A percentile compares a stretch with the other conserved stretches of the same genome.
Conservation (phyloP, 352 stramenopile genomes). For the Achlya hypogyna region DNA sequence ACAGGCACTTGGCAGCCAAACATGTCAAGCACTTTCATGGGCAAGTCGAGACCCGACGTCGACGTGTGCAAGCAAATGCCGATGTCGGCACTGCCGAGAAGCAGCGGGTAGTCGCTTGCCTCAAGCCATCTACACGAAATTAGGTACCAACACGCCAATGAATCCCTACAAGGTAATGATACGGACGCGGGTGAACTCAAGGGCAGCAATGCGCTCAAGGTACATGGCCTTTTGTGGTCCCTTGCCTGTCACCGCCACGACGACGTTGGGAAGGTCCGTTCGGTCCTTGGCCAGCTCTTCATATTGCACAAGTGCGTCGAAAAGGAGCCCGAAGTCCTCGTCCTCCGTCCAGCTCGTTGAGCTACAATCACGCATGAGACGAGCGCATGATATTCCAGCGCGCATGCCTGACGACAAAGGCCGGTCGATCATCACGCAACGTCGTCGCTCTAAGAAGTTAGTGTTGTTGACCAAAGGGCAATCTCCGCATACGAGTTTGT, state of each 20-base stretch:
- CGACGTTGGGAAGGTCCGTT: conserved; percentile 61
- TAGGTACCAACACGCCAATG: neutral
- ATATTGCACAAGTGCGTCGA: conserved; percentile 84
- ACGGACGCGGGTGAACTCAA: conserved; percentile 66
- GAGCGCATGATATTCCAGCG: neutral
- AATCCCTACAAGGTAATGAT: conserved; percentile 75
- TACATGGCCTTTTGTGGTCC: conserved; percentile 91
- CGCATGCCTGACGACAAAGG: conserved; percentile 11
- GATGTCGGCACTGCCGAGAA: conserved; percentile 92
- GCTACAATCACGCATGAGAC: conserved; percentile 32
- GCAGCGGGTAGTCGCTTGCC: conserved; percentile 91
- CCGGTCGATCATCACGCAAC: conserved; percentile 10
- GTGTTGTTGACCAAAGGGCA: too few species aligned
- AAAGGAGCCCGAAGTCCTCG: conserved; percentile 97
- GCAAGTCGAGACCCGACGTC: conserved; percentile 96
- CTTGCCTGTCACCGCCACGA: conserved; percentile 97
- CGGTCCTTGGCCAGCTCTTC: conserved; percentile 35
- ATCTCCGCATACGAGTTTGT: too few species aligned
- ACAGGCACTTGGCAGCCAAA: conserved; percentile 97
- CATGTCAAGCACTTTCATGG: conserved; percentile 99
- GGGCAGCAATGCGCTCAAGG: conserved; percentile 58
- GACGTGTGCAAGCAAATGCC: conserved; percentile 98
- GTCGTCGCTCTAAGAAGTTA: neutral
- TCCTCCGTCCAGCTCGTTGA: conserved; percentile 99
- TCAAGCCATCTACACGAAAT: conserved; percentile 86